Evolutionary conservation across 2,329 filamentous ascomycete genomes (phyloP), one percentile per base, ranked within the genome.

Genomic region (Xylaria sp.): DNA sequence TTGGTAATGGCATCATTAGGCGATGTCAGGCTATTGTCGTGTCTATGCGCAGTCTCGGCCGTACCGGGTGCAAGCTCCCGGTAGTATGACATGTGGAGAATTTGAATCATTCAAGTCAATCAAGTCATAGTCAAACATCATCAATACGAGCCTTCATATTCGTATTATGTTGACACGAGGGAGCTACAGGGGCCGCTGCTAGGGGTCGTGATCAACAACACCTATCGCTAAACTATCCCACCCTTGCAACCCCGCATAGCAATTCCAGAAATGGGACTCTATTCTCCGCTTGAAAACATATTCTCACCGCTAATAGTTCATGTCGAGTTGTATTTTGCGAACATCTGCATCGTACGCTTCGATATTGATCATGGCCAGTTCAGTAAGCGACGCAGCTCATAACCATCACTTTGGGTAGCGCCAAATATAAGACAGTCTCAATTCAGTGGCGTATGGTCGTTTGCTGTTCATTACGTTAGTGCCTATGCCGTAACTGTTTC

Each of bases 81-180:
- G 36, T 63, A 25, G 25, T 59, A 20, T 54, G 18, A 39, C 48
- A 48, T 54, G 55, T 64, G 60, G 60, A 54, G 65, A 48, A 13
- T 28, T 57, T 56, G 28, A 28, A 28, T 28, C 28, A 28, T 28
- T 28, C 3, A 28, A 28, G 28, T 28, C 28, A 28, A 28, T 28
- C 28, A 12, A 43, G 61, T 51, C 48, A 56, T 61, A 4, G 33
- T 20, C n/a, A 60, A 60, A 46, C 33, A 56, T 60, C 61, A 64
- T 62, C 66, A 64, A 68, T 64, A 68, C 66, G 66, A 68, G 66
- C 55, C 61, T 58, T 56, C 56, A 64, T 60, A 18, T 51, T 68
- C 66, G 66, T 68, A 68, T 68, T 64, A 61, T 41, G 39, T 31
- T 23, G 33, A 57, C 61, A 56, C 56, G 51, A 60, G 52, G 31